A percentile compares a stretch with the other conserved stretches of the same genome.
These are phyloP conservation scores for Hysterium pulicare DNA, from an alignment of 2,329 filamentous ascomycete species.

Conservation along the genomic window DNA sequence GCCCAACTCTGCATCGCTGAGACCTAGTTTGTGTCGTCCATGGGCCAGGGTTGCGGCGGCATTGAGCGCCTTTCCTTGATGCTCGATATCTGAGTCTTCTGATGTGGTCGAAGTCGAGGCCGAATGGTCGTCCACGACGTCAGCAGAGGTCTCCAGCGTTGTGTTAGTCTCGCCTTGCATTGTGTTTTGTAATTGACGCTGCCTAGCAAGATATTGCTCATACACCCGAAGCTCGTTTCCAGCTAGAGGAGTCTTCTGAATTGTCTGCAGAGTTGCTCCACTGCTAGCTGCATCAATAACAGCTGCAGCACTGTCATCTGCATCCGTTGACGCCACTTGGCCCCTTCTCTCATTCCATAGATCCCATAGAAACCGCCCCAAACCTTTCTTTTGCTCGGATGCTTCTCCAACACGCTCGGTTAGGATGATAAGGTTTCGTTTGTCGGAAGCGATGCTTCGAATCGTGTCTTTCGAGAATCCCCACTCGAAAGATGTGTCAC, in stretches of 20 bases:
- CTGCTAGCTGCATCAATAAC: constrained; percentile 63
- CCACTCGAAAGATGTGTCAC: constrained; percentile 88
- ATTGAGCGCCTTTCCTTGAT: constrained; percentile 88
- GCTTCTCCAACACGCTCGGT: constrained; percentile 66
- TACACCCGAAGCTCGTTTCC: constrained; percentile 77
- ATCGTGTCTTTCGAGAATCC: constrained; percentile 85
- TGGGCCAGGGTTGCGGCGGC: constrained; percentile 82
- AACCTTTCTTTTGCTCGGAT: constrained; percentile 29
- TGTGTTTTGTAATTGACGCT: constrained; percentile 81
- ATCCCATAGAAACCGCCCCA: constrained; percentile 75
- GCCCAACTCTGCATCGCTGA: constrained; percentile 86
- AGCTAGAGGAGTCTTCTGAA: constrained; percentile 62
- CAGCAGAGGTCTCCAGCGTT: constrained; percentile 65
- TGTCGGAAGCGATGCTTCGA: constrained; percentile 68
- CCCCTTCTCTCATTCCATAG: constrained; percentile 34
- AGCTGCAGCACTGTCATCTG: constrained; percentile 39
- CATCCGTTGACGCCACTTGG: constrained; percentile 20
- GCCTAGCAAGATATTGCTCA: constrained; percentile 87
- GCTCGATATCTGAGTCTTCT: constrained; percentile 83
- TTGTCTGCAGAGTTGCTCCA: constrained; percentile 24
- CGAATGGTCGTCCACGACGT: constrained; percentile 77
- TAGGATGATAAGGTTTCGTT: constrained; percentile 79
- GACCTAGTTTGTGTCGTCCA: constrained; percentile 71
- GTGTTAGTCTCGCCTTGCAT: constrained; percentile 63
- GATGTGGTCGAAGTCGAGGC: constrained; percentile 83